Percentiles rank a stretch among this genome's conserved stretches.
phyloP scores from a whole-genome alignment of 768 basidiomycete species.

The Sarcodon aspratus region DNA sequence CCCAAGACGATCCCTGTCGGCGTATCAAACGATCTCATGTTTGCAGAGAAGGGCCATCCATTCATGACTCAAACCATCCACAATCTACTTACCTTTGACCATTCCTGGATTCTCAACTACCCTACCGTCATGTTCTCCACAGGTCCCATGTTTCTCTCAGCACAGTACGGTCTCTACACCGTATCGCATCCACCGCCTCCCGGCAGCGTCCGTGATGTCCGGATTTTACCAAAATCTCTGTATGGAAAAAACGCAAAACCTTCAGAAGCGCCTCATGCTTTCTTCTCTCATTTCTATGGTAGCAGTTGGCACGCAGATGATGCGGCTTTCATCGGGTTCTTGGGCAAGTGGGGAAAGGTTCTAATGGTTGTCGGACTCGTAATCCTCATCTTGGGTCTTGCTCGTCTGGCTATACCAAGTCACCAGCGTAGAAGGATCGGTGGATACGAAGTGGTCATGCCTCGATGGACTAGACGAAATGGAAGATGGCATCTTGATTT shows the following conservation, averaged over 20 bases:
- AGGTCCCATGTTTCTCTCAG: slow-evolving; percentile 97
- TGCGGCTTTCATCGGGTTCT: slow-evolving; percentile 92
- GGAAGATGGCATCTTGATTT: slow-evolving; percentile 70
- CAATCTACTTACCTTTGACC: slow-evolving; percentile 84
- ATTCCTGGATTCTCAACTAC: slow-evolving; percentile 91
- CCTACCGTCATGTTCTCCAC: slow-evolving; percentile 99
- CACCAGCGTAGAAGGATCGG: slow-evolving; percentile 51
- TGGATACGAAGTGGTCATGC: slow-evolving; percentile 71
- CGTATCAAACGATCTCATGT: slow-evolving; percentile 95
- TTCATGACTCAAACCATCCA: slow-evolving; percentile 92
- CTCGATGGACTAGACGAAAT: slow-evolving; percentile 59
- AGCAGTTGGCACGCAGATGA: slow-evolving; percentile 99
- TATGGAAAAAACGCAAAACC: slow-evolving; percentile 93
- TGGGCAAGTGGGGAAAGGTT: slow-evolving; percentile 78
- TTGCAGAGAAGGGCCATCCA: slow-evolving; percentile 73
- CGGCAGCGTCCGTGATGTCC: slow-evolving; percentile 50
- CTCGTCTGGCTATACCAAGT: slow-evolving; percentile 39
- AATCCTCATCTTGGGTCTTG: slow-evolving; percentile 58
- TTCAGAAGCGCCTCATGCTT: slow-evolving; percentile 78
- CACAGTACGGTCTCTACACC: slow-evolving; percentile 83
- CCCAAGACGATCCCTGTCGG: slow-evolving; percentile 96
- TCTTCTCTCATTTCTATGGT: slow-evolving; percentile 96
- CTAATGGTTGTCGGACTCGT: slow-evolving; percentile 79
- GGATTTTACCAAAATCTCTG: slow-evolving; percentile 90
- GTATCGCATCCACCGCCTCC: slow-evolving; percentile 49